phyloP scores from a whole-genome alignment of 2,329 filamentous ascomycete species.

The Huntiella bhutanensis region DNA sequence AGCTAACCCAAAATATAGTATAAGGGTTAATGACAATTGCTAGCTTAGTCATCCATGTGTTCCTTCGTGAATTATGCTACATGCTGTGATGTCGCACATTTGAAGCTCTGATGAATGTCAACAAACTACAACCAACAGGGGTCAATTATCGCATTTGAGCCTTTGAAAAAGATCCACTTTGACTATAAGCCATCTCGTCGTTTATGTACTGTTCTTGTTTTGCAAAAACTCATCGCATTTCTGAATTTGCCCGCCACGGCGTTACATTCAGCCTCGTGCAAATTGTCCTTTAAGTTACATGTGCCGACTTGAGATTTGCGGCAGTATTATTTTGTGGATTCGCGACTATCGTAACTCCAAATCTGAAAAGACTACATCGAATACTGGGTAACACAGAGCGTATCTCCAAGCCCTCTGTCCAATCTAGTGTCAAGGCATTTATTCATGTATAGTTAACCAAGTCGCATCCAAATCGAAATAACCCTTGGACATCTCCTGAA shows the following conservation, averaged over 20 bases:
- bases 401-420: neutral
- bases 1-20: too few species aligned
- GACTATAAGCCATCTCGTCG: neutral
- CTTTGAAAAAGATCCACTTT: neutral
- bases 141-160: neutral
- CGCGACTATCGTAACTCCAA: constrained; percentile 6
- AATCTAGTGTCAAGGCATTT: neutral
- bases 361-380: neutral
- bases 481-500: neutral
- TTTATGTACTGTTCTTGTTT: too few species aligned
- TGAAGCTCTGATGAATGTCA: neutral
- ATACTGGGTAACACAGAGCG: constrained; percentile 2
- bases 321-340: constrained; percentile 11
- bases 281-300: neutral
- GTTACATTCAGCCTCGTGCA: neutral
- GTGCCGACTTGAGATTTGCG: constrained; percentile 11
- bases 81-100: neutral
- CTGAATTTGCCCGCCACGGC: neutral
- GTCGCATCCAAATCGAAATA: neutral
- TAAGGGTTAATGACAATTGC: too few species aligned
- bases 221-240: too few species aligned
- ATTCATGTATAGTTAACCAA: neutral
- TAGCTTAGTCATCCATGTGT: neutral
- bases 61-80: neutral
- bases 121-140: neutral